A percentile compares a stretch with the other conserved stretches of the same genome.
Conservation (phyloP, 768 basidiomycete species). For the Roridomyces roridus region DNA sequence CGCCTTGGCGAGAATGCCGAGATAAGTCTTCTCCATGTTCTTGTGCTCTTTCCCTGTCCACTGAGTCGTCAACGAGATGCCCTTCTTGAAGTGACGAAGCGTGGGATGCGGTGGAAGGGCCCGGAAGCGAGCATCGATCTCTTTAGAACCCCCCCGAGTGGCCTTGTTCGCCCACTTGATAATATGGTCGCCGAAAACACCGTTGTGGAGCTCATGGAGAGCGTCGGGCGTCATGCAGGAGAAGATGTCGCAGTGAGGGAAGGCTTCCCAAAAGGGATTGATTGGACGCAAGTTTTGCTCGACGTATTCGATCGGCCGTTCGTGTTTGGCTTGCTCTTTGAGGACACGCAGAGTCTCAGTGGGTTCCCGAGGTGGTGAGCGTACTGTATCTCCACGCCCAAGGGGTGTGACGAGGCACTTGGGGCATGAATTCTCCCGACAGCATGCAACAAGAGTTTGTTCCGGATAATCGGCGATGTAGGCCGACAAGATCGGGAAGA, state of each 20-base stretch:
- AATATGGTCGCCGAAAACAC: conserved; percentile 51
- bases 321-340: conserved; percentile 23
- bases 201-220: conserved; percentile 56
- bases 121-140: conserved; percentile 33
- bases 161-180: conserved; percentile 37
- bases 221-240: conserved; percentile 44
- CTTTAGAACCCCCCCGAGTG: conserved; percentile 10
- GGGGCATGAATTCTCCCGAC: conserved; percentile 16
- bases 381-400: not conserved
- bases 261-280: conserved; percentile 44
- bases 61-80: conserved; percentile 38
- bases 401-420: not conserved
- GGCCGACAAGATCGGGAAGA: conserved; percentile 12
- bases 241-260: conserved; percentile 49
- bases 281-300: conserved; percentile 18
- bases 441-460: not conserved
- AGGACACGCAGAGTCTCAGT: not conserved
- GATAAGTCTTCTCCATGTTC: no score
- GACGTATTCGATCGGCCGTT: conserved; percentile 21
- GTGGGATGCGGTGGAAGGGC: not conserved
- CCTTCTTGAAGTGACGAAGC: conserved; percentile 39
- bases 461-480: conserved; percentile 5
- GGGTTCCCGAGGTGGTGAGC: not conserved
- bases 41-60: conserved; percentile 32
- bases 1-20: no score